Base-by-base conservation (phyloP, 768 basidiomycete species). In the Galerina marginata region DNA sequence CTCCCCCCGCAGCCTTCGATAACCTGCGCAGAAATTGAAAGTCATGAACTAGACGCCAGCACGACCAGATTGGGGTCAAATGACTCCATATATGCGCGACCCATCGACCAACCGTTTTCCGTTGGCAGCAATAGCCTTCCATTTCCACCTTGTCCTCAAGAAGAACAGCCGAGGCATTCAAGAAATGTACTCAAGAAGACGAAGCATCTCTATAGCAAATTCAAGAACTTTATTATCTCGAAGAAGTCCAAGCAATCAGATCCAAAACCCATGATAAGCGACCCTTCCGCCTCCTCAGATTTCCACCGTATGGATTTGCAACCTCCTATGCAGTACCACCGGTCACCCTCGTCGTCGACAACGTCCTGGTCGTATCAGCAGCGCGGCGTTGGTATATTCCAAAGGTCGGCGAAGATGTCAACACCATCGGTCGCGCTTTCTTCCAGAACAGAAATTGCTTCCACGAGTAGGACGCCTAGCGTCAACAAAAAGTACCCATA, bases 161-260 rank as follows among this genome's bases (percentile, higher is more conserved):
- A 29, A 33, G 37, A 43, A 36, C 29, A 39, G 10, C 11, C 37
- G 4, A 15, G 6, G 12, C 55, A 56, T n/a, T 50, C 64, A 9
- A 64, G 53, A 52, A 65, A 60, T 43, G 56, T 65, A n/a, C 44
- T 68, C 9, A 58, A 64, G 39, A 68, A 65, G 48, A 65, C 67
- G 14, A 68, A 64, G 37, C 60, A 45, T 6, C 46, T 68, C 4
- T 65, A 62, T 38, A 60, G 33, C 40, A 68, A 65, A 45, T 53
- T 68, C 46, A 68, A 68, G 48, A 60, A 56, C 12, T 37, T 68
- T 12, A 52, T 68, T 20, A 53, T 48, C 15, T 29, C 56, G 12
- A 53, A 55, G 29, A 57, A 57, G 36, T 15, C 16, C 6, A 60
- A 61, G 38, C 52, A 33, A 16, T 23, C 15, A 14, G 53, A 52